Evolutionary conservation across 768 basidiomycete species (phyloP).

Genomic region (Phylloporus arenicola): DNA sequence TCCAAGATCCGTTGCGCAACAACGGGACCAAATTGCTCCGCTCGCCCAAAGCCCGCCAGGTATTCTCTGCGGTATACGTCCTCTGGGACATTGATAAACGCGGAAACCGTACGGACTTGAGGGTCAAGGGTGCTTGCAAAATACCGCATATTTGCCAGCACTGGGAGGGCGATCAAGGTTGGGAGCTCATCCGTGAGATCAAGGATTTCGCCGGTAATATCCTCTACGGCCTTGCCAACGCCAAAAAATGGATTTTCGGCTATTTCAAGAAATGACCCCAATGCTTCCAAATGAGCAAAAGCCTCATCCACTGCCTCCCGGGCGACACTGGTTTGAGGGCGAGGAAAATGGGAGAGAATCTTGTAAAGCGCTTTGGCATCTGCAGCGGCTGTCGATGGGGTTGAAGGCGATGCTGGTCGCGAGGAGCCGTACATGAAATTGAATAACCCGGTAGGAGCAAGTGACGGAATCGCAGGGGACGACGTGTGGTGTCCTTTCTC

Average conservation of each 20-base stretch:
- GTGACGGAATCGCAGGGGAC: slow-evolving; percentile 32
- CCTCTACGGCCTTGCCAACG: slow-evolving; percentile 18
- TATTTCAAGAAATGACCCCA: slow-evolving; percentile 54
- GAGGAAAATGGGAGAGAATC: slow-evolving; percentile 54
- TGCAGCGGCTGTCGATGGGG: slow-evolving; percentile 39
- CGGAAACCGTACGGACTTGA: slow-evolving; percentile 36
- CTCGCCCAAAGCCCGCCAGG: slow-evolving; percentile 69
- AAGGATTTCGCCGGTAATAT: slow-evolving; percentile 40
- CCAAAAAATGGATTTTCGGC: slow-evolving; percentile 31
- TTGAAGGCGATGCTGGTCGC: slow-evolving; percentile 56
- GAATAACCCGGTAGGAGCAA: slow-evolving; percentile 51
- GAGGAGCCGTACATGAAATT: slow-evolving; percentile 61
- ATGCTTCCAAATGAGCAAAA: slow-evolving; percentile 54
- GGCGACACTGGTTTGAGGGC: slow-evolving; percentile 60
- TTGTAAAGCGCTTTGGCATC: slow-evolving; percentile 64
- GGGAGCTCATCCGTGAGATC: slow-evolving; percentile 59
- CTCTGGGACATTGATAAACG: slow-evolving; percentile 54
- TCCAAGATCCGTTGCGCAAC: slow-evolving; percentile 57
- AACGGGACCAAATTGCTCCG: slow-evolving; percentile 62
- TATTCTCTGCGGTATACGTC: slow-evolving; percentile 63
- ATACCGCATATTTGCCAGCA: slow-evolving; percentile 50
- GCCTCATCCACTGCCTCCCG: slow-evolving; percentile 79
- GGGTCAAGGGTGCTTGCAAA: slow-evolving; percentile 2
- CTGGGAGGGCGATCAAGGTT: slow-evolving; percentile 66
- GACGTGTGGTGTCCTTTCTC: slow-evolving; percentile 41